Evolutionary conservation across 176 grass and related monocot genomes (phyloP), one percentile per base, ranked within the genome.

Genomic region (Zea luxurians): DNA sequence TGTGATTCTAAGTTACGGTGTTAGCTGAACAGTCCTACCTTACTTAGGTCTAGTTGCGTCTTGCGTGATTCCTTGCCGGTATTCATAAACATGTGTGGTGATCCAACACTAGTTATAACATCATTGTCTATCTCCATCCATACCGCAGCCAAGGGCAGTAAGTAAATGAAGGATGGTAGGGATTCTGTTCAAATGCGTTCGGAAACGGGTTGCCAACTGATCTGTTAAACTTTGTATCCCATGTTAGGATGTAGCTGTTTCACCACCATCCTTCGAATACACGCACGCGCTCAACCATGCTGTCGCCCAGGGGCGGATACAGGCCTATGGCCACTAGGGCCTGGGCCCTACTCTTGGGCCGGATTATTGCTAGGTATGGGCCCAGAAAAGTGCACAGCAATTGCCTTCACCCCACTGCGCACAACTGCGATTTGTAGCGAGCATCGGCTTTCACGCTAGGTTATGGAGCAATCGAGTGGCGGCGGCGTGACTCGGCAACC

Each of bases 71-170:
- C 38, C 37, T 42, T 61, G 34, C 4, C 60, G 48, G n/a, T 45
- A 79, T 38, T 3, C 48, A 61, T 37, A 86, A 41, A 45, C 27
- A 76, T 54, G 37, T 4, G 18, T 34, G 20, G 10, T 9, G 18
- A 86, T 76, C 63, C 46, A 86, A 6, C 38, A 70, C 37, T 61
- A 60, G 7, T 21, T 46, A 45, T 13, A 27, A 1, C 15, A 44
- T 7, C 37, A 58, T 16, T 68, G 8, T 42, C 12, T 27, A 27
- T 27, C 0, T 64, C 49, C 42, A 46, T 38, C 42, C 13, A 77
- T 47, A 13, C 8, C 20, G 3, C 18, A 64, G 3, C 74, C 12
- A 45, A 45, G n/a, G 12, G 35, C 0, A 64, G 27, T 2, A 50
- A 78, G 53, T 13, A 8, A 47, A 41, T 2, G 0, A 50, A 78